A percentile compares a stretch with the other conserved stretches of the same genome.
phyloP scores from a whole-genome alignment of 495 filamentous ascomycete genomes.

The Neurospora africana region DNA sequence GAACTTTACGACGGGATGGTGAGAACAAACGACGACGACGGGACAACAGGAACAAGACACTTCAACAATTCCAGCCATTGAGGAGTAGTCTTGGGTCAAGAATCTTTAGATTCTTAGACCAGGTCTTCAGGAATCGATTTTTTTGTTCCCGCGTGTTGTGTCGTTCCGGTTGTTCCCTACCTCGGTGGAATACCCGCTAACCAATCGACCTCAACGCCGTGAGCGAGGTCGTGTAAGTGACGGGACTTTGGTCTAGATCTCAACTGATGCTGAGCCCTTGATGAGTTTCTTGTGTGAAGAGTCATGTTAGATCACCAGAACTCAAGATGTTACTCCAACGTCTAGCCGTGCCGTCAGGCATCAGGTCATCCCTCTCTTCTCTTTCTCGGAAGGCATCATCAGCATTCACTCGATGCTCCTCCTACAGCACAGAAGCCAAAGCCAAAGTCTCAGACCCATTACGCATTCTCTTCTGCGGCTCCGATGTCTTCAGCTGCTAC shows the following conservation, averaged over 20 bases:
- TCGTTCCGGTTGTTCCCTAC: neutral
- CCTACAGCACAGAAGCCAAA: neutral
- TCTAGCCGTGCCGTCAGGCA: neutral
- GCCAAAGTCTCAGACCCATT: conserved; percentile 44
- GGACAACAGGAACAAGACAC: neutral
- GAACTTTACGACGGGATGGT: neutral
- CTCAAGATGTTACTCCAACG: neutral
- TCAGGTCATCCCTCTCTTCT: neutral
- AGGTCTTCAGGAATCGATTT: neutral
- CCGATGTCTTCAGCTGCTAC: conserved; percentile 79
- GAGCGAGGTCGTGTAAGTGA: neutral
- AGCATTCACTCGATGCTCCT: neutral
- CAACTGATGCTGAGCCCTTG: neutral
- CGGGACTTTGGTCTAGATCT: neutral
- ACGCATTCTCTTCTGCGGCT: conserved; percentile 90
- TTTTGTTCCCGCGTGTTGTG: neutral
- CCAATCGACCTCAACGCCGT: neutral
- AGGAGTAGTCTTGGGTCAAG: neutral
- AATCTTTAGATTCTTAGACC: neutral
- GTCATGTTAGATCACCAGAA: neutral
- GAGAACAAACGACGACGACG: neutral
- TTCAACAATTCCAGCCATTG: neutral
- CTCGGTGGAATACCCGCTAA: neutral
- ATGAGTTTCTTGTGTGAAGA: neutral
- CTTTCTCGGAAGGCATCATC: neutral